Base-by-base conservation (phyloP, 2,329 filamentous ascomycete genomes). In the Diaporthe ilicicola region DNA sequence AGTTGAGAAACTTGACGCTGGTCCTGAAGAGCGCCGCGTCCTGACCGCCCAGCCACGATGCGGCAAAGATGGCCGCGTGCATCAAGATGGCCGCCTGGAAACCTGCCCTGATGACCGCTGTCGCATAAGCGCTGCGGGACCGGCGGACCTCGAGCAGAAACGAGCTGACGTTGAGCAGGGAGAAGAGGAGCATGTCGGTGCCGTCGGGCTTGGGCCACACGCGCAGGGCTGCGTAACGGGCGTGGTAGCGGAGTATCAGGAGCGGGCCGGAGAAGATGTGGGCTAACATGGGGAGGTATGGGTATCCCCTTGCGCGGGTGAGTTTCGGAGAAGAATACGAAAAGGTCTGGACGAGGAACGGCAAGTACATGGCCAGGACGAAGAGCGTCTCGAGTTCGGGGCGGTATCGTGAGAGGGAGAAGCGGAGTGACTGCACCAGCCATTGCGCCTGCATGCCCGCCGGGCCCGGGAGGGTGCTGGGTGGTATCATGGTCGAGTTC, bases 1-100 rank as follows among this genome's bases (percentile, higher is more conserved):
- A 71, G 56, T 69, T 69, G 29, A 71, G 19, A 6, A 71, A 59
- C 66, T 69, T 71, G 56, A 69, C 51, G 24, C 55, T 69, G n/a
- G 55, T 42, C 39, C 66, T 67, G 24, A 69, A 71, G 12, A 71
- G 42, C 17, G 12, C 50, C 12, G 56, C 22, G 7, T 59, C 65
- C n/a, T 29, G 24, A 15, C 42, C 42, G 19, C n/a, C 34, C 6
- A 39, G 15, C 70, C 70, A 71, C 37, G 56, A 51, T 29, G 70
- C 70, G n/a, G 53, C 66, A 12, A 69, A 71, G 15, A 62, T 44
- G 7, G 13, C 15, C 0, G 50, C 24, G 48, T 69, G 66, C 29
- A 69, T 44, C 17, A 71, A 19, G 42, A 51, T 19, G 2, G 39
- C 42, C 29, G 50, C 55, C 48, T 71, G 70, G 65, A 71, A 71